A percentile compares a stretch with the other conserved stretches of the same genome.
These are phyloP conservation scores for Leccinum griseonigrum DNA, from an alignment of 1,284 basidiomycete species.

Conservation along the genomic window DNA sequence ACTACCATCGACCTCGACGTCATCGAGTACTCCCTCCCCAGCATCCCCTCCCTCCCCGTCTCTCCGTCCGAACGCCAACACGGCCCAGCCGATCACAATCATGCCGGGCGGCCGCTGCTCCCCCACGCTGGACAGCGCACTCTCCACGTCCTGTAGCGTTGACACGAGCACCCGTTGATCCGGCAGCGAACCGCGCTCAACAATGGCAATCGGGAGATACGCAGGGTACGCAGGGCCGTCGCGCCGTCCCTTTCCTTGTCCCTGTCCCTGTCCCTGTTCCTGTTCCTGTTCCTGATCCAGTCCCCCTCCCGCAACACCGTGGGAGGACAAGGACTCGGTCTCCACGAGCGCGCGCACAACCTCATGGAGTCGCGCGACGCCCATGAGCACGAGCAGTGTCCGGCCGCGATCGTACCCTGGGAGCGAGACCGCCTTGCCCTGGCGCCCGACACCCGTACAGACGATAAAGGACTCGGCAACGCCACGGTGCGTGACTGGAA, in stretches of 20 bases:
- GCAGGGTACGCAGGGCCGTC: slow-evolving; percentile 70
- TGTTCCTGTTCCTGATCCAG: not conserved
- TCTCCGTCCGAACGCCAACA: slow-evolving; percentile 54
- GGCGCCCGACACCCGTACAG: slow-evolving; percentile 91
- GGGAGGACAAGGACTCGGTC: not conserved
- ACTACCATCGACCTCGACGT: slow-evolving; percentile 30
- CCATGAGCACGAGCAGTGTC: slow-evolving; percentile 90
- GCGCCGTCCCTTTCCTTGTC: slow-evolving; percentile 29
- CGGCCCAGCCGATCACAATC: slow-evolving; percentile 94
- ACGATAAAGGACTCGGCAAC: slow-evolving; percentile 87
- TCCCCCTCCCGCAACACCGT: not conserved
- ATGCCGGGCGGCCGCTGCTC: slow-evolving; percentile 95
- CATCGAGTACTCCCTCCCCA: slow-evolving; percentile 40
- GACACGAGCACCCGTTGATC: slow-evolving; percentile 88
- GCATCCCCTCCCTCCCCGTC: slow-evolving; percentile 49
- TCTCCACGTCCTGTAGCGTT: slow-evolving; percentile 72
- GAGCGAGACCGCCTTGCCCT: slow-evolving; percentile 80
- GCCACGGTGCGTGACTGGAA: slow-evolving; percentile 94
- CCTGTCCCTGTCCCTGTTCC: not conserved
- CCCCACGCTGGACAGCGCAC: slow-evolving; percentile 71
- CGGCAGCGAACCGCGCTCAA: slow-evolving; percentile 89
- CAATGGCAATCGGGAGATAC: slow-evolving; percentile 84
- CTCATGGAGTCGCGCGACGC: slow-evolving; percentile 80
- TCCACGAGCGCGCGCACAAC: slow-evolving; percentile 64
- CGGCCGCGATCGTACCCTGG: slow-evolving; percentile 84